Evolutionary conservation across 208 protist species (phyloP).

Genomic region (Leptomonas pyrrhocoris): DNA sequence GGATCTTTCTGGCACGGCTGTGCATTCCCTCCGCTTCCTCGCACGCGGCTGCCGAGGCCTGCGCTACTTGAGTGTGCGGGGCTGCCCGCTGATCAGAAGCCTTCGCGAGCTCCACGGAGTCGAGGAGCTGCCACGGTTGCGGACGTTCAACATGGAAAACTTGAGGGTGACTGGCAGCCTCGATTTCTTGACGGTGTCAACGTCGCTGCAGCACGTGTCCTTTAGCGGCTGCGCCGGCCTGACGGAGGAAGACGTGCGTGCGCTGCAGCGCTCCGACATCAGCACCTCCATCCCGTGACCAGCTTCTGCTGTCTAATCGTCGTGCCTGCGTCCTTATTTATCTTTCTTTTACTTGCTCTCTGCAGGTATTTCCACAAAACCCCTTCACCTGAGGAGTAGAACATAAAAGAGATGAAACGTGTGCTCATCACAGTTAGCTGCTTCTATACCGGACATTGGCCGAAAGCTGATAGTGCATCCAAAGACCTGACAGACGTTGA

Average conservation of each 20-base stretch:
- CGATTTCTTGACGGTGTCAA: conserved; percentile 25
- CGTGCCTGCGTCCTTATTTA: no score
- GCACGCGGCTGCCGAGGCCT: conserved; percentile 34
- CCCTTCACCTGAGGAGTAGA: no score
- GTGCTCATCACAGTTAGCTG: no score
- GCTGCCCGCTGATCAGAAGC: conserved; percentile 28
- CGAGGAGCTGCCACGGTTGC: conserved; percentile 42
- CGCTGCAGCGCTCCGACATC: conserved; percentile 9
- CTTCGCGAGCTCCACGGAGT: conserved; percentile 38
- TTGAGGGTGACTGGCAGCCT: conserved; percentile 16
- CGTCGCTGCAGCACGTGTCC: conserved; percentile 32
- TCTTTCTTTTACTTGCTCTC: not conserved
- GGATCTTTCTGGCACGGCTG: conserved; percentile 43
- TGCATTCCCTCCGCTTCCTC: conserved; percentile 39
- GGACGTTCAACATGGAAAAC: conserved; percentile 44
- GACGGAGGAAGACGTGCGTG: conserved; percentile 15
- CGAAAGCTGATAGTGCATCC: no score
- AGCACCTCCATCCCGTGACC: conserved; percentile 7
- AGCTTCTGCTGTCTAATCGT: not conserved
- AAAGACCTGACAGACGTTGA: no score
- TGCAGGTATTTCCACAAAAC: no score
- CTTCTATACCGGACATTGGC: no score
- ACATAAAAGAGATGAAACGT: no score
- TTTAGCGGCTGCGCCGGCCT: conserved; percentile 25
- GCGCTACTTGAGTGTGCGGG: conserved; percentile 38